A percentile compares a stretch with the other conserved stretches of the same genome.
These are phyloP conservation scores for Hemileccinum impolitum DNA, from an alignment of 768 basidiomycete genomes.

Conservation along the genomic window DNA sequence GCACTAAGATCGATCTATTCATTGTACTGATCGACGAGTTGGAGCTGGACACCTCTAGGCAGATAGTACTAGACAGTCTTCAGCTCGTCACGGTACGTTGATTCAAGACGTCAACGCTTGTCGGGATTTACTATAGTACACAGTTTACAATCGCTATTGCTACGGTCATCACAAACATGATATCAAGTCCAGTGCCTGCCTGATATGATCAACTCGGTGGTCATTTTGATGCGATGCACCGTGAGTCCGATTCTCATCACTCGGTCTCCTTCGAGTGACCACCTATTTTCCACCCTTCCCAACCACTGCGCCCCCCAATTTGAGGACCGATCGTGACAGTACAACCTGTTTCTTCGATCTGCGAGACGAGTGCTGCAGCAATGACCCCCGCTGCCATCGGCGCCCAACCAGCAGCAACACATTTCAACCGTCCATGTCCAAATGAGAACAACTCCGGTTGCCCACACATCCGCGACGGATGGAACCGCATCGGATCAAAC, in stretches of 20 bases:
- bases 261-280: not conserved
- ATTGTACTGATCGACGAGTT: no score
- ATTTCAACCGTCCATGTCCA: constrained; percentile 40
- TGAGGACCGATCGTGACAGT: constrained; percentile 9
- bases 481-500: constrained; percentile 45
- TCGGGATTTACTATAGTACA: no score
- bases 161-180: no score
- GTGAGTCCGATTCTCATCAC: not conserved
- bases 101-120: no score
- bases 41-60: no score
- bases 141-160: no score
- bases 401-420: constrained; percentile 49
- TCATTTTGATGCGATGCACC: no score
- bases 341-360: constrained; percentile 26
- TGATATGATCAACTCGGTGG: no score
- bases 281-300: constrained; percentile 41
- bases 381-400: constrained; percentile 53
- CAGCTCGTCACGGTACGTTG: no score
- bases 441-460: constrained; percentile 39
- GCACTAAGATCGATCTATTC: no score
- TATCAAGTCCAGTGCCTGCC: no score
- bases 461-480: constrained; percentile 25
- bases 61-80: no score
- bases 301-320: constrained; percentile 45
- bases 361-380: constrained; percentile 38